A percentile compares a stretch with the other conserved stretches of the same genome.
These are phyloP conservation scores for Pleoardoris graminearum DNA, from an alignment of 2,329 filamentous ascomycete genomes.

Conservation along the genomic window DNA sequence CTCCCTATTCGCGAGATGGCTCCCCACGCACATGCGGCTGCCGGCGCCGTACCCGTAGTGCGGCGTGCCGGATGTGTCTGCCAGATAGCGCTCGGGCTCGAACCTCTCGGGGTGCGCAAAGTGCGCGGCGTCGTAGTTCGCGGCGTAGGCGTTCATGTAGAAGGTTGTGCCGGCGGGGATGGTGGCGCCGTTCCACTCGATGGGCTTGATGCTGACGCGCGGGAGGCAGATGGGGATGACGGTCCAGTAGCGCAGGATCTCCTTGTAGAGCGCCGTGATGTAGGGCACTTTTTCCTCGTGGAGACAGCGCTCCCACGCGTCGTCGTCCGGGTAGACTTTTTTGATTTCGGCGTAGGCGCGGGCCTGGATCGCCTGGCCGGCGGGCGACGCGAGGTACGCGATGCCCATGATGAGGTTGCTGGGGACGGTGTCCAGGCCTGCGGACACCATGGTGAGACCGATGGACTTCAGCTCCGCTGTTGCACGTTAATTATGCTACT, in stretches of 20 bases:
- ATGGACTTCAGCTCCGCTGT: constrained; percentile 77
- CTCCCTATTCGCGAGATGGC: constrained; percentile 49
- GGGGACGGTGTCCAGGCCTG: constrained; percentile 79
- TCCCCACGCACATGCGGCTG: constrained; percentile 52
- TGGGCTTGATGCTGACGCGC: constrained; percentile 71
- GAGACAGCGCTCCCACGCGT: constrained; percentile 76
- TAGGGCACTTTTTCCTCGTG: constrained; percentile 76
- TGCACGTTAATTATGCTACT: too few species aligned
- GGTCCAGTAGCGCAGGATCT: constrained; percentile 76
- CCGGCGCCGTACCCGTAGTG: constrained; percentile 56
- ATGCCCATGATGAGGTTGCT: constrained; percentile 80
- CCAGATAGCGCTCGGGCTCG: constrained; percentile 71
- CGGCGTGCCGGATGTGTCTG: constrained; percentile 51
- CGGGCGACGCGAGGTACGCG: constrained; percentile 69
- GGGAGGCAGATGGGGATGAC: constrained; percentile 81
- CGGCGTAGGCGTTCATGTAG: constrained; percentile 76
- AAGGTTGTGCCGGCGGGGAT: constrained; percentile 79
- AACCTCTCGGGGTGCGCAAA: constrained; percentile 68
- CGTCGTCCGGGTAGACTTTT: constrained; percentile 70
- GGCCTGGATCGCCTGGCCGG: constrained; percentile 71
- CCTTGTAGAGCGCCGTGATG: constrained; percentile 76
- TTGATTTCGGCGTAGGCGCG: constrained; percentile 72
- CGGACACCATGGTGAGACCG: constrained; percentile 79
- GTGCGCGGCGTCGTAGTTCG: constrained; percentile 70
- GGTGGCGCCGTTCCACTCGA: constrained; percentile 66